These are phyloP conservation scores for Leishmania lainsoni DNA, from an alignment of 208 protist genomes.

Conservation along the genomic window DNA sequence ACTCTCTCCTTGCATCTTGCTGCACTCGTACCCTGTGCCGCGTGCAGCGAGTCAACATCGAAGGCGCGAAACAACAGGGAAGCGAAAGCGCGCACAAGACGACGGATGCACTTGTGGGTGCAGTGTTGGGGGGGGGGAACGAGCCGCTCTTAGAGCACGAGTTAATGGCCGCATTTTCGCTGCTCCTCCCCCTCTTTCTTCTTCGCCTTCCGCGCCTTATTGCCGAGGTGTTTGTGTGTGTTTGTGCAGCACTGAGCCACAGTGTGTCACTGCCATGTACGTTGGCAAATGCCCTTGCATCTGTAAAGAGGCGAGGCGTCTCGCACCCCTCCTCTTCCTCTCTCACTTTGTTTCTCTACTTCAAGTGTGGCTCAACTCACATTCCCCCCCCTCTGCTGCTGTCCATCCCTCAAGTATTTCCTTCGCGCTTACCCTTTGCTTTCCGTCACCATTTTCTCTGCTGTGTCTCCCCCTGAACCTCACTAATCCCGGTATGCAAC, in stretches of 20 bases:
- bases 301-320: not conserved
- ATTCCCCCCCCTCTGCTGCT: too few relatives aligned
- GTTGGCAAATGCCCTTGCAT: not conserved
- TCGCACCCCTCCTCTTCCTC: not conserved
- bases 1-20: not conserved
- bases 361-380: too few relatives aligned
- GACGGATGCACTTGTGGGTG: not conserved
- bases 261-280: not conserved
- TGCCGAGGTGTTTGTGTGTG: not conserved
- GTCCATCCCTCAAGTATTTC: too few relatives aligned
- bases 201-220: not conserved
- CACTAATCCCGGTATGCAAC: not conserved
- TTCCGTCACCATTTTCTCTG: not conserved
- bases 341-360: not conserved
- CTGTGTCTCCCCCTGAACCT: not conserved
- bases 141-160: not conserved
- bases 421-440: not conserved
- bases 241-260: not conserved
- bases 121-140: not conserved
- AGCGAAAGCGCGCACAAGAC: not conserved
- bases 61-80: not conserved
- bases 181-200: not conserved
- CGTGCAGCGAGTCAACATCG: not conserved
- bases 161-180: not conserved
- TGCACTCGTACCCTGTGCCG: not conserved